These are phyloP conservation scores for Candida schatavii DNA, from an alignment of 805 yeast genomes.

Conservation along the genomic window DNA sequence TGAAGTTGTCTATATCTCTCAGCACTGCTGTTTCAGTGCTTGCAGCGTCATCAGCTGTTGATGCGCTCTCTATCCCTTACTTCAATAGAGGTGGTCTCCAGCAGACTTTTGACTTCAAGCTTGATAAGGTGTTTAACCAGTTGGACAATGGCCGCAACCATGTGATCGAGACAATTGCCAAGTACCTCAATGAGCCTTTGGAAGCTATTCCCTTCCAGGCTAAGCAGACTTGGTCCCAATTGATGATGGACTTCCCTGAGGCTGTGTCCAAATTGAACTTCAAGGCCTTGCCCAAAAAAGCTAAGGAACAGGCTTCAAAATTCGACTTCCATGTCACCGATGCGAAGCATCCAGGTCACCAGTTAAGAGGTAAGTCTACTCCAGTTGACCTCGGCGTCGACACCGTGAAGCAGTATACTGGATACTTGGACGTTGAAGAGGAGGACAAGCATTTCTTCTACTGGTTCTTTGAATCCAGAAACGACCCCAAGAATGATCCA, in stretches of 20 bases:
- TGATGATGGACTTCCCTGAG: slow-evolving; percentile 60
- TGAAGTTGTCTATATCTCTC: slow-evolving; percentile 20
- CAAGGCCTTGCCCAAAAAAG: slow-evolving; percentile 47
- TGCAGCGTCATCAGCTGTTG: slow-evolving; percentile 13
- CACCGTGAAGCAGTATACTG: slow-evolving; percentile 76
- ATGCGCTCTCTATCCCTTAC: slow-evolving; percentile 23
- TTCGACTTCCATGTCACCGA: slow-evolving; percentile 37
- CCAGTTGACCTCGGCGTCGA: slow-evolving; percentile 78
- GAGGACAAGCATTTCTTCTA: slow-evolving; percentile 52
- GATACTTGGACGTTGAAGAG: slow-evolving; percentile 77
- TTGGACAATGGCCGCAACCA: slow-evolving; percentile 20
- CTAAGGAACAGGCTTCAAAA: slow-evolving; percentile 25
- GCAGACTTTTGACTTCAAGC: slow-evolving; percentile 5
- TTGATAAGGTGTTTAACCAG: slow-evolving; percentile 7
- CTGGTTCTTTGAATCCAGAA: slow-evolving; percentile 33
- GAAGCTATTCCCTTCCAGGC: slow-evolving; percentile 49
- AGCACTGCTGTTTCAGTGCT: slow-evolving; percentile 17
- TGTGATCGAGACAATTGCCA: slow-evolving; percentile 47
- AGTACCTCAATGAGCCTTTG: slow-evolving; percentile 49
- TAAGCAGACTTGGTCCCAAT: slow-evolving; percentile 58
- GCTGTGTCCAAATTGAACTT: slow-evolving; percentile 49
- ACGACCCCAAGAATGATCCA: slow-evolving; percentile 30
- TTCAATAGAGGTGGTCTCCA: slow-evolving; percentile 9
- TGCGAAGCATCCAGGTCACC: slow-evolving; percentile 44
- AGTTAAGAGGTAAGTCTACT: slow-evolving; percentile 56